Evolutionary conservation across 2,329 filamentous ascomycete genomes (phyloP).

Genomic region (Epichloe brachyelytri): DNA sequence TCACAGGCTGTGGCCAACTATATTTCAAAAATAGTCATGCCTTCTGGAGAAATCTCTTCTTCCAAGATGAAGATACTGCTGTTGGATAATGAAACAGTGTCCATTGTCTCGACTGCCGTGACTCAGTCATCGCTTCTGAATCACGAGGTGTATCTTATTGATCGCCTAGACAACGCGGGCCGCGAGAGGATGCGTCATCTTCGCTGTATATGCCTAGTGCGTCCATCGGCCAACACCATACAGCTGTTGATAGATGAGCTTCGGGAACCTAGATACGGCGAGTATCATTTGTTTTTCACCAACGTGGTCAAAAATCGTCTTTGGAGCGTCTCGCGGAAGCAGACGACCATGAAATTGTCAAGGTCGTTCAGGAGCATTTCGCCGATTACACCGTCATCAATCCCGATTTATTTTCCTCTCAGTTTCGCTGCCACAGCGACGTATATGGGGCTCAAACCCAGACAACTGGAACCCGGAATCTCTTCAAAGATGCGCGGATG

Average conservation of each 20-base stretch:
- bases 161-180: constrained; percentile 78
- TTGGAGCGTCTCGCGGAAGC: constrained; percentile 89
- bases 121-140: constrained; percentile 91
- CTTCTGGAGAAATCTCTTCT: constrained; percentile 54
- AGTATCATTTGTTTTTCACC: constrained; percentile 95
- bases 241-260: constrained; percentile 92
- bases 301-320: constrained; percentile 96
- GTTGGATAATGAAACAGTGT: constrained; percentile 84
- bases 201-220: constrained; percentile 82
- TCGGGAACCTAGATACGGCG: constrained; percentile 89
- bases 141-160: constrained; percentile 95
- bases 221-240: constrained; percentile 84
- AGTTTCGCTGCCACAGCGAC: constrained; percentile 56
- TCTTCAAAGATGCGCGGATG: constrained; percentile 75
- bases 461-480: constrained; percentile 88
- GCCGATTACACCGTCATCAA: constrained; percentile 94
- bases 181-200: constrained; percentile 98
- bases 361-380: constrained; percentile 87
- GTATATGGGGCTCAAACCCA: constrained; percentile 68
- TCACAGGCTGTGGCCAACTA: constrained; percentile 88
- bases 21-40: constrained; percentile 86
- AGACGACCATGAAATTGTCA: constrained; percentile 94
- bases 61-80: constrained; percentile 98
- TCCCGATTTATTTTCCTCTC: constrained; percentile 81
- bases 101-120: constrained; percentile 86